Conservation (phyloP, 2,329 filamentous ascomycete species). For the Balansia obtecta region DNA sequence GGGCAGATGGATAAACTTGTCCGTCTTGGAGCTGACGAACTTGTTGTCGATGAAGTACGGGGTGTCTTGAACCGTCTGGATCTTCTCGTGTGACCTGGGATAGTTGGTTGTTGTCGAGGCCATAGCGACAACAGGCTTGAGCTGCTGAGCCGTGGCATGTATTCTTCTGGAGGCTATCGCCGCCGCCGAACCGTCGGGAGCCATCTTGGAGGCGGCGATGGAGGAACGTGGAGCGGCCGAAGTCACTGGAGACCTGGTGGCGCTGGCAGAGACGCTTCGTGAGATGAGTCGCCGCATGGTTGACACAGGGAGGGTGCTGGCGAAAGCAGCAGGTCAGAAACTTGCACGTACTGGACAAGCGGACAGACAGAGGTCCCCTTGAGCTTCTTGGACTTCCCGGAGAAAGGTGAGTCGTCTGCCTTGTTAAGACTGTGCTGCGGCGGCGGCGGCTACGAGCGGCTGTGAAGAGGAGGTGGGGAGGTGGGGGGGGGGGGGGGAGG, state of each 20-base stretch:
- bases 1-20: constrained; percentile 65
- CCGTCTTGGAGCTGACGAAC: constrained; percentile 55
- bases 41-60: constrained; percentile 75
- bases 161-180: constrained; percentile 36
- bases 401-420: neutral
- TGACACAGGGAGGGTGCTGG: neutral
- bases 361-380: neutral
- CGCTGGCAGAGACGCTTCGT: constrained; percentile 23
- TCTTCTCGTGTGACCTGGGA: constrained; percentile 60
- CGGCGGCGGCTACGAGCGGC: constrained; percentile 5
- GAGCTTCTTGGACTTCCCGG: neutral
- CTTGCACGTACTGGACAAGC: constrained; percentile 3
- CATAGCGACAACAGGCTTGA: constrained; percentile 38
- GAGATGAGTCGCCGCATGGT: constrained; percentile 36
- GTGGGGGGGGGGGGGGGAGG: too few relatives aligned
- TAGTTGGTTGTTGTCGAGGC: constrained; percentile 47
- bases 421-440: constrained; percentile 4
- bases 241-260: constrained; percentile 20
- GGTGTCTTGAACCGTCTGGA: constrained; percentile 55
- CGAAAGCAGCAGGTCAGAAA: neutral
- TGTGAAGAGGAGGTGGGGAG: too few relatives aligned
- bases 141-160: constrained; percentile 43
- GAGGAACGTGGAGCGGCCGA: constrained; percentile 14
- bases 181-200: constrained; percentile 19
- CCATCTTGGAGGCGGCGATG: constrained; percentile 22